A percentile compares a stretch with the other conserved stretches of the same genome.
These are phyloP conservation scores for Exophiala dermatitidis DNA, from an alignment of 2,329 filamentous ascomycete genomes.

Conservation along the genomic window DNA sequence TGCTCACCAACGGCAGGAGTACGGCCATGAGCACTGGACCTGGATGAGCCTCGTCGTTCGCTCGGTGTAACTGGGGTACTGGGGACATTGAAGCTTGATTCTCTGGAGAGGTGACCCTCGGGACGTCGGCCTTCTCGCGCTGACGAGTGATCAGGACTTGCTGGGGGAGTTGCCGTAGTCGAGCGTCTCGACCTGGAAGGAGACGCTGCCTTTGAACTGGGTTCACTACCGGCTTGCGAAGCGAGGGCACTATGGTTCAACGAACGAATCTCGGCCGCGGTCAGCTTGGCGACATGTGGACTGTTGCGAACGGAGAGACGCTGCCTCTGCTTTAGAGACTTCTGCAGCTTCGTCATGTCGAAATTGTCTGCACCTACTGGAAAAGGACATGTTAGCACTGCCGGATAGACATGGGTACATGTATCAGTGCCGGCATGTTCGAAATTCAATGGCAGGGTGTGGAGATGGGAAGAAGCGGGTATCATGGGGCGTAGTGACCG, in stretches of 20 bases:
- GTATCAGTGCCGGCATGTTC: neutral
- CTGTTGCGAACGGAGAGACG: slow-evolving; percentile 17
- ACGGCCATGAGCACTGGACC: slow-evolving; percentile 17
- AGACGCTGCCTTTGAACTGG: slow-evolving; percentile 17
- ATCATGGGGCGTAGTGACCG: slow-evolving; percentile 3
- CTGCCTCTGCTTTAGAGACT: slow-evolving; percentile 25
- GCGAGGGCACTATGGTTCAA: slow-evolving; percentile 22
- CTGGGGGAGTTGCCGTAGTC: slow-evolving; percentile 19
- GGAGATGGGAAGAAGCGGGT: slow-evolving; percentile 7
- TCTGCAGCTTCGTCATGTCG: slow-evolving; percentile 27
- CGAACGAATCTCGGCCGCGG: slow-evolving; percentile 26
- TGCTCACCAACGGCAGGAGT: slow-evolving; percentile 6
- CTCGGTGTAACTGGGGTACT: slow-evolving; percentile 22
- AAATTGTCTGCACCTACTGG: slow-evolving; percentile 20
- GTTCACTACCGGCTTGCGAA: slow-evolving; percentile 20
- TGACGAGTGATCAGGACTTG: slow-evolving; percentile 17
- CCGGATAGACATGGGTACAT: slow-evolving; percentile 12
- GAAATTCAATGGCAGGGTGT: slow-evolving; percentile 7
- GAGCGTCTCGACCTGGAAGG: slow-evolving; percentile 13
- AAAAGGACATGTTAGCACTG: slow-evolving; percentile 10
- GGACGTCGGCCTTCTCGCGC: slow-evolving; percentile 3
- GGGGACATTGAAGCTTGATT: slow-evolving; percentile 14
- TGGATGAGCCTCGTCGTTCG: slow-evolving; percentile 16
- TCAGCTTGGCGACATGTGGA: slow-evolving; percentile 24
- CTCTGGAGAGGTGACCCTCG: slow-evolving; percentile 11